Percentiles rank a stretch among this genome's conserved stretches.
Evolutionary conservation across 2,329 filamentous ascomycete genomes (phyloP).

Genomic region (Arthrobotrys conoides): DNA sequence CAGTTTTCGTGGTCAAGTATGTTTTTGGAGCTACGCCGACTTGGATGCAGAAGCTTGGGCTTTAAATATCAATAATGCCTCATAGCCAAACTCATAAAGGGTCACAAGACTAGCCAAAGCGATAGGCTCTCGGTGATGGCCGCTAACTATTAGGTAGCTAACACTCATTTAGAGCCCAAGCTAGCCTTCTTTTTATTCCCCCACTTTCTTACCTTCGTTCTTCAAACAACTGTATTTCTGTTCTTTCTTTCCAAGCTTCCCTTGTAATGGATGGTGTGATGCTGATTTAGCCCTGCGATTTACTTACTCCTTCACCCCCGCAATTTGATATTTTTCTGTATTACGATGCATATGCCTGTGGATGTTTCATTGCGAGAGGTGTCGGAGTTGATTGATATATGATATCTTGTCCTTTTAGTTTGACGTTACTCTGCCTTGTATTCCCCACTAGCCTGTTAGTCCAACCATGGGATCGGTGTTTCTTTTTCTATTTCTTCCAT

Average conservation of each 20-base stretch:
- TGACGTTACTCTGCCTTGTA: slow-evolving; percentile 18
- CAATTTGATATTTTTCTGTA: slow-evolving; percentile 25
- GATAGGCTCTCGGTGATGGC: not conserved
- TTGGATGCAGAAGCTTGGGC: slow-evolving; percentile 52
- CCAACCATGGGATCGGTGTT: slow-evolving; percentile 52
- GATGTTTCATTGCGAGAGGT: slow-evolving; percentile 53
- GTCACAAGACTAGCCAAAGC: not conserved
- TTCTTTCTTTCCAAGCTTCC: not conserved
- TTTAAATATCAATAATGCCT: slow-evolving; percentile 24
- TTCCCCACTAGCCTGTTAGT: slow-evolving; percentile 20
- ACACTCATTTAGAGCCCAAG: not conserved
- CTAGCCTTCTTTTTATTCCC: not conserved
- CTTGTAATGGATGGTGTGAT: slow-evolving; percentile 40
- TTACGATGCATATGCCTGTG: slow-evolving; percentile 46
- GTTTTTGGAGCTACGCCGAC: slow-evolving; percentile 46
- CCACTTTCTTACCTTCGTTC: slow-evolving; percentile 3
- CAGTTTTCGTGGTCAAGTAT: slow-evolving; percentile 56
- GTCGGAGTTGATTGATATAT: slow-evolving; percentile 49
- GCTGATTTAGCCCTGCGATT: slow-evolving; percentile 6
- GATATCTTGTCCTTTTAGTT: slow-evolving; percentile 11
- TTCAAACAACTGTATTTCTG: not conserved
- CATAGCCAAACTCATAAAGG: not conserved
- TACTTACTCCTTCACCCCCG: not conserved
- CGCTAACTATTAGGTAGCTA: not conserved
- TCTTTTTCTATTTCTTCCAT: slow-evolving; percentile 3